phyloP scores from a whole-genome alignment of 129 eudicot species.

The Lonicera japonica region DNA sequence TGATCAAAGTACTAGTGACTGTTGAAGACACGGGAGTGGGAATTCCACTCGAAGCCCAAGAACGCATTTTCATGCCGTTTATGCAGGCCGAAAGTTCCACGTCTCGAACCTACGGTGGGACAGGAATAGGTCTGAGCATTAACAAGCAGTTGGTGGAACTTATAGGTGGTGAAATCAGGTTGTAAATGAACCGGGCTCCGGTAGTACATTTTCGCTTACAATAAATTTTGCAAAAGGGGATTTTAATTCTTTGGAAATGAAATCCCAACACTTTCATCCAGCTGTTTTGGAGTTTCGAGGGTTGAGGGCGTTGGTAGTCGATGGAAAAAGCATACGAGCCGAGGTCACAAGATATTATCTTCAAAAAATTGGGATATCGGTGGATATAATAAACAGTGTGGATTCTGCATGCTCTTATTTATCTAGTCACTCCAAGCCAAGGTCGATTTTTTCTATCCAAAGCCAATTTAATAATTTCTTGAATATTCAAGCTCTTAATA shows the following conservation, averaged over 20 bases:
- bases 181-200: slow-evolving; percentile 53
- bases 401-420: slow-evolving; percentile 47
- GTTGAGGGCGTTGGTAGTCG: slow-evolving; percentile 65
- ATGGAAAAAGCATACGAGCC: slow-evolving; percentile 60
- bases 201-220: slow-evolving; percentile 82
- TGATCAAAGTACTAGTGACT: slow-evolving; percentile 53
- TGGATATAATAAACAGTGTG: slow-evolving; percentile 38
- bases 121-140: slow-evolving; percentile 94
- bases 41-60: slow-evolving; percentile 66
- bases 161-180: slow-evolving; percentile 91
- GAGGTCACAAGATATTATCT: slow-evolving; percentile 84
- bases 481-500: background rate
- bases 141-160: slow-evolving; percentile 77
- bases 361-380: slow-evolving; percentile 64
- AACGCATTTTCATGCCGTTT: slow-evolving; percentile 74
- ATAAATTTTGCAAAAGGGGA: slow-evolving; percentile 47
- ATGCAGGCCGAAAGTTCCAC: slow-evolving; percentile 96
- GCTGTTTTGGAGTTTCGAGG: slow-evolving; percentile 60
- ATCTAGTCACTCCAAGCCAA: slow-evolving; percentile 22
- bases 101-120: slow-evolving; percentile 85
- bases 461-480: too few species aligned
- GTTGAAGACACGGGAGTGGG: slow-evolving; percentile 99
- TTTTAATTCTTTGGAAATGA: slow-evolving; percentile 20
- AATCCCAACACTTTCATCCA: slow-evolving; percentile 33
- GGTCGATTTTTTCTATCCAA: slow-evolving; percentile 36